phyloP scores from a whole-genome alignment of 805 yeast genomes.

The Saccharomycopsis malanga region DNA sequence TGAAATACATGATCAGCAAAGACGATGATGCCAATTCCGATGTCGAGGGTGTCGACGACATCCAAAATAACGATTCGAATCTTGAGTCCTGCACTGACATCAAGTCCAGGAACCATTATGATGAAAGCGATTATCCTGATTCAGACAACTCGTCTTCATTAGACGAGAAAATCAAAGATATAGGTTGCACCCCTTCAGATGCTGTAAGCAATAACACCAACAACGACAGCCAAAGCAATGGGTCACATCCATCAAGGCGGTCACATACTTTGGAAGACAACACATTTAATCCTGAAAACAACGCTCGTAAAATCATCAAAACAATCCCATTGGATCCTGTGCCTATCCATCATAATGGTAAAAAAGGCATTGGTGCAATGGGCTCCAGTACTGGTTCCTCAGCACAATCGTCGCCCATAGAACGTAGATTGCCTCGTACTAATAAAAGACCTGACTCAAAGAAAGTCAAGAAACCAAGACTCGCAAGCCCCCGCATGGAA shows the following conservation, averaged over 20 bases:
- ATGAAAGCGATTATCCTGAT: constrained; percentile 23
- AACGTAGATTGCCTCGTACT: not conserved
- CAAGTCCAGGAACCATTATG: constrained; percentile 11
- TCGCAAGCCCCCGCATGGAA: no score
- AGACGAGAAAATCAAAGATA: constrained; percentile 28
- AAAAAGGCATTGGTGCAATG: no score
- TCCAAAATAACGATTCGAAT: not conserved
- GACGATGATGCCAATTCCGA: constrained; percentile 25
- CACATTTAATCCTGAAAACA: constrained; percentile 56
- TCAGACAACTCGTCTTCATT: constrained; percentile 29
- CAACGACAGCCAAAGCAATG: constrained; percentile 29
- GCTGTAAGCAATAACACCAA: constrained; percentile 23
- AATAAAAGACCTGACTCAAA: not conserved
- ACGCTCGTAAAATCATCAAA: constrained; percentile 66
- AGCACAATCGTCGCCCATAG: not conserved
- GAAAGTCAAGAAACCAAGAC: constrained; percentile 5
- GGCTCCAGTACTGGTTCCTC: not conserved
- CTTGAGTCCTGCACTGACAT: not conserved
- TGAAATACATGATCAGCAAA: constrained; percentile 39
- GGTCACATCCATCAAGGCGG: constrained; percentile 32
- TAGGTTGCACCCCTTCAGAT: constrained; percentile 21
- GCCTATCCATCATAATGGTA: constrained; percentile 42
- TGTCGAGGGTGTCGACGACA: constrained; percentile 21
- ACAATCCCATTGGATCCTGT: constrained; percentile 81
- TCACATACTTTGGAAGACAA: constrained; percentile 41